Evolutionary conservation across 441 rosid species (phyloP).

Genomic region (Jatropha multifida): DNA sequence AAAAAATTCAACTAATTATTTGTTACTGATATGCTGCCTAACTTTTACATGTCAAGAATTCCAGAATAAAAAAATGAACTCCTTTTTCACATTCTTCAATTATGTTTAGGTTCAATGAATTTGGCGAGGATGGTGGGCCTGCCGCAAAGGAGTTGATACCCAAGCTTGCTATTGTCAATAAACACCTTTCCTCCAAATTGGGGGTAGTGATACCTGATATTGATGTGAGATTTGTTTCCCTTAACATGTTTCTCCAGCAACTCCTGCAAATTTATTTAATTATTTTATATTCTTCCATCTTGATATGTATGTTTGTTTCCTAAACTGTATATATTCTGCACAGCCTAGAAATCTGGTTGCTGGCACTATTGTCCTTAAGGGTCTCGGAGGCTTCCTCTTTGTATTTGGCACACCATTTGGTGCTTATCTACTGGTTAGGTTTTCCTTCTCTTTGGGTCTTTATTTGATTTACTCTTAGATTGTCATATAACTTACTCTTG

Average conservation of each 20-base stretch:
- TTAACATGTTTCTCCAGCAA: background rate
- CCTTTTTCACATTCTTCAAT: background rate
- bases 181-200: constrained; percentile 24
- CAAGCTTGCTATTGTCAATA: constrained; percentile 30
- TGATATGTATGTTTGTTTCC: background rate
- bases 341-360: constrained; percentile 42
- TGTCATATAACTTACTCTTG: background rate
- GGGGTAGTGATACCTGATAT: constrained; percentile 32
- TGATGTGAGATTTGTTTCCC: constrained; percentile 33
- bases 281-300: background rate
- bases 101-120: constrained; percentile 39
- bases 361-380: constrained; percentile 31
- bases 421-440: constrained; percentile 51
- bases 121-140: constrained; percentile 44
- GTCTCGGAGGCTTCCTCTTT: constrained; percentile 49
- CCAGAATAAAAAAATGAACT: background rate
- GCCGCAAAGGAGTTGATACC: constrained; percentile 36
- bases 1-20: background rate
- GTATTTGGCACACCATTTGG: constrained; percentile 44
- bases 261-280: background rate
- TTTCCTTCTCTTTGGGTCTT: background rate
- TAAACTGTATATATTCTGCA: constrained; percentile 1
- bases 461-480: constrained; percentile 1
- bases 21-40: background rate
- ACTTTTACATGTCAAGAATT: too few relatives aligned